Evolutionary conservation across 148 eudicot species (phyloP), one percentile per base, ranked within the genome.

Genomic region (Cornus controversa): DNA sequence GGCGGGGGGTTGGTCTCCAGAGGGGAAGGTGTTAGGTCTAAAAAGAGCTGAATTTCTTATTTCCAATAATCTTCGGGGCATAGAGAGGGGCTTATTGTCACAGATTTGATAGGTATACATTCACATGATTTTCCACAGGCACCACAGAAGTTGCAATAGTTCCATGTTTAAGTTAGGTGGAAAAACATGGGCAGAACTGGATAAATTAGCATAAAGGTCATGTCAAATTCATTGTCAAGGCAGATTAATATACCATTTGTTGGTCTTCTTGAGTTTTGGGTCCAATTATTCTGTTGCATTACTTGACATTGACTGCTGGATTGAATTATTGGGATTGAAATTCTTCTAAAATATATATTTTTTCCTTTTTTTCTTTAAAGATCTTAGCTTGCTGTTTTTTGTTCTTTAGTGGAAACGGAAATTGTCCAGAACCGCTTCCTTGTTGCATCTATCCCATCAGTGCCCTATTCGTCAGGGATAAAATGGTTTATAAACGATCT

Each of bases 401-500:
- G 40, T 75, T 50, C 45, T 66, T 20, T 3, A 42, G 37, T 75
- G 36, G 60, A 65, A 74, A 26, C 78, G 26, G 70, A 69, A 66
- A 37, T 34, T 42, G 27, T 42, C 42, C 20, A 2, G 58, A 13
- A 6, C 22, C 0, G 3, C 5, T 53, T 53, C 65, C 67, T 6
- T 47, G 64, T 22, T 28, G 65, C 65, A 66, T 47, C n/a, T 64
- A n/a, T 28, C 64, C 8, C 18, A 64, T 64, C 53, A 66, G n/a
- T 40, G 27, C 18, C 37, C 22, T 16, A 50, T 23, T 76, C 47
- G 28, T 63, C 20, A 67, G 47, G 78, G 71, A 7, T 66, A 50
- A 50, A 76, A 76, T 76, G 78, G 78, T 76, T 76, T 67, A 22
- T 20, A 76, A 76, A 67, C 78, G 78, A n/a, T 71, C 78, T 66